Conservation (phyloP, 176 grass and related monocot genomes). For the Melocanna baccifera region DNA sequence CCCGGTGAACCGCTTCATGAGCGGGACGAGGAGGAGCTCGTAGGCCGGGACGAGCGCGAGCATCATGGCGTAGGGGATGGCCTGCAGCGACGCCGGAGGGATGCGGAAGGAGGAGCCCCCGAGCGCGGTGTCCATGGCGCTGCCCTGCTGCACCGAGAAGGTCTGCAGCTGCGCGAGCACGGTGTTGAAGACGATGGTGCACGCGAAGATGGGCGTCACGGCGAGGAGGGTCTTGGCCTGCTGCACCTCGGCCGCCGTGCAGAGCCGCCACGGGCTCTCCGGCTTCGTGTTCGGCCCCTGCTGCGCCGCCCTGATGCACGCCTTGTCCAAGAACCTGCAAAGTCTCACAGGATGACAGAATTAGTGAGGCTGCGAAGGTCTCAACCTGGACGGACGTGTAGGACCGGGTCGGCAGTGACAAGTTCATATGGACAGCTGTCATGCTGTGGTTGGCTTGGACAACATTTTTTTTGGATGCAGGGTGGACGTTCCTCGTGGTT, state of each 20-base stretch:
- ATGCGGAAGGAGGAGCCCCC: constrained; percentile 55
- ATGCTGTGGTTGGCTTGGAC: too few relatives aligned
- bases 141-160: constrained; percentile 96
- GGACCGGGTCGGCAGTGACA: not conserved
- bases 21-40: constrained; percentile 67
- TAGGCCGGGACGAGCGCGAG: constrained; percentile 77
- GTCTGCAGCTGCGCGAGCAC: constrained; percentile 96
- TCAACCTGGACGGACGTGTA: not conserved
- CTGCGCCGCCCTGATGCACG: constrained; percentile 49
- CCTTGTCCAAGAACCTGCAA: constrained; percentile 87
- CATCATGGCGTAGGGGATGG: constrained; percentile 82
- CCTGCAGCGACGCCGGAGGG: constrained; percentile 89
- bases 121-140: constrained; percentile 77
- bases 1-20: constrained; percentile 52
- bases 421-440: too few relatives aligned
- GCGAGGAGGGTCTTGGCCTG: constrained; percentile 82
- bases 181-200: constrained; percentile 98
- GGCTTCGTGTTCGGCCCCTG: constrained; percentile 37
- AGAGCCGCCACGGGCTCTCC: constrained; percentile 75
- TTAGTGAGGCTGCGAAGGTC: not conserved
- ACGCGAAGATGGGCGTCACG: constrained; percentile 92
- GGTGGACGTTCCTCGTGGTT: too few relatives aligned
- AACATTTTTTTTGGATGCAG: too few relatives aligned
- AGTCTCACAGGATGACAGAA: not conserved
- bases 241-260: constrained; percentile 64